Evolutionary conservation across 108 stramenopile species (phyloP).

Genomic region (Schizochytrium sp.): DNA sequence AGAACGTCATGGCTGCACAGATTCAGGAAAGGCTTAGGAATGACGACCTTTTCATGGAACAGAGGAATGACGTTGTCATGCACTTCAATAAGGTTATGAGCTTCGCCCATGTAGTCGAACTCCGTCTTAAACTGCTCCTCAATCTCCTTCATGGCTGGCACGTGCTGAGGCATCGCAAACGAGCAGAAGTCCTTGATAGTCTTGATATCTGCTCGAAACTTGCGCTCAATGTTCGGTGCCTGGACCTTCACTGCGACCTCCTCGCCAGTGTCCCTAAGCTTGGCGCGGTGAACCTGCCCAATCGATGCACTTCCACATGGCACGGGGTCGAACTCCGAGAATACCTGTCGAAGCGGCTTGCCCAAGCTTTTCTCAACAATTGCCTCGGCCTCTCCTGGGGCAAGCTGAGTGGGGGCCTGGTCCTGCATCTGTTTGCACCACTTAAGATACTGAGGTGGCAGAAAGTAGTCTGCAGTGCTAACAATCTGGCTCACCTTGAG

Average conservation of each 20-base stretch:
- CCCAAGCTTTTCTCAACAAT: slow-evolving; percentile 69
- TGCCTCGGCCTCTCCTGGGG: slow-evolving; percentile 62
- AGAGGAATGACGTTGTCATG: slow-evolving; percentile 78
- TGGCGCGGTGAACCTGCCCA: slow-evolving; percentile 69
- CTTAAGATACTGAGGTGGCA: slow-evolving; percentile 67
- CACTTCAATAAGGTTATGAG: slow-evolving; percentile 77
- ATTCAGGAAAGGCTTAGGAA: slow-evolving; percentile 81
- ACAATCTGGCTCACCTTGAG: slow-evolving; percentile 75
- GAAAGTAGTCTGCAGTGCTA: slow-evolving; percentile 73
- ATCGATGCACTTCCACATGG: slow-evolving; percentile 71
- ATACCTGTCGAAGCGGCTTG: slow-evolving; percentile 62
- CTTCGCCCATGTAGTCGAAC: slow-evolving; percentile 90
- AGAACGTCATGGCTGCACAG: slow-evolving; percentile 82
- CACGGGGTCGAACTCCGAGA: slow-evolving; percentile 64
- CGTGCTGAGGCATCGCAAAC: slow-evolving; percentile 88
- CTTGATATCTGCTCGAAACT: slow-evolving; percentile 72
- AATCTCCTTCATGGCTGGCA: slow-evolving; percentile 86
- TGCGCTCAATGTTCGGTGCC: slow-evolving; percentile 69
- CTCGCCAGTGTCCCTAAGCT: neutral
- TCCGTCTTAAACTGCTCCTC: slow-evolving; percentile 92
- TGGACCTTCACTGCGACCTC: slow-evolving; percentile 76
- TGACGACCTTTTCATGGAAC: slow-evolving; percentile 72
- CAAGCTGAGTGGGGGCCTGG: slow-evolving; percentile 69
- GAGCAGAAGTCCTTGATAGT: slow-evolving; percentile 69
- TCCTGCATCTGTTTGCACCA: slow-evolving; percentile 70